Evolutionary conservation across 768 basidiomycete genomes (phyloP).

Genomic region (Sporobolomyces roseus): DNA sequence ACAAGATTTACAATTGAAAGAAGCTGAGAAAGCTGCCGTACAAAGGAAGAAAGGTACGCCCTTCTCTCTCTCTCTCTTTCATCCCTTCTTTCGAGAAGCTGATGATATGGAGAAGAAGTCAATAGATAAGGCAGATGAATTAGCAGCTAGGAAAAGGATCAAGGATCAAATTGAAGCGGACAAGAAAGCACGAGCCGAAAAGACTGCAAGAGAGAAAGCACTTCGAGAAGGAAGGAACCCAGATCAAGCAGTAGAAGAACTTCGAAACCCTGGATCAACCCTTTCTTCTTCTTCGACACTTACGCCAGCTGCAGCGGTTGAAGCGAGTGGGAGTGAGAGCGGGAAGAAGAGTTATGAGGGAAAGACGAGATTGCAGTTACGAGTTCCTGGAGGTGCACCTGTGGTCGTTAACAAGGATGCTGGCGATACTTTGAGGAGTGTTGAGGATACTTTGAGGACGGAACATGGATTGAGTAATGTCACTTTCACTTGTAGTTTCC

Average conservation of each 20-base stretch:
- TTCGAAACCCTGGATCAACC: constrained; percentile 46
- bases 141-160: constrained; percentile 75
- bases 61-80: not conserved
- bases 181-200: constrained; percentile 81
- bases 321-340: constrained; percentile 49
- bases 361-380: constrained; percentile 82
- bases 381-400: constrained; percentile 69
- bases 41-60: constrained; percentile 66
- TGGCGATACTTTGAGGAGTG: constrained; percentile 40
- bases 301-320: constrained; percentile 20
- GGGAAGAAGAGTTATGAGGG: constrained; percentile 68
- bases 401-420: constrained; percentile 60
- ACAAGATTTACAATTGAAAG: constrained; percentile 63
- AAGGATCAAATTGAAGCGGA: constrained; percentile 94
- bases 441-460: constrained; percentile 35
- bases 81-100: too few relatives aligned
- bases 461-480: constrained; percentile 21
- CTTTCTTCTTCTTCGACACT: constrained; percentile 43
- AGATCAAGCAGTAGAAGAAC: constrained; percentile 39
- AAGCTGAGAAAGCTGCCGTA: constrained; percentile 62
- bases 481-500: constrained; percentile 24
- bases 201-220: constrained; percentile 84
- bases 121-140: constrained; percentile 83
- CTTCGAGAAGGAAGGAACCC: constrained; percentile 65
- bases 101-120: not conserved